phyloP scores from a whole-genome alignment of 768 basidiomycete species.

The Boletus barrowsii region DNA sequence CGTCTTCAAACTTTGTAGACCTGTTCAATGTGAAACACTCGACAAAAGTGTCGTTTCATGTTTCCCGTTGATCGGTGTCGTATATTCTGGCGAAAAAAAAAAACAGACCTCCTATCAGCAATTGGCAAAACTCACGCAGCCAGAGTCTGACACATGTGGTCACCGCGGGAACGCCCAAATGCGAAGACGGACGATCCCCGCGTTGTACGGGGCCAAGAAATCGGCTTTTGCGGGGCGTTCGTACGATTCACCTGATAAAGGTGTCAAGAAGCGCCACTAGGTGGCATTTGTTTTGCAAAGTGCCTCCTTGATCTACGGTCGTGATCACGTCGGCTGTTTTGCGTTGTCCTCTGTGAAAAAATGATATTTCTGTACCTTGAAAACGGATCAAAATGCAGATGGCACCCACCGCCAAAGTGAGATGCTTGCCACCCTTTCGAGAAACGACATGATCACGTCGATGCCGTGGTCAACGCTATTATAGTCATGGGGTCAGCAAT shows the following conservation, averaged over 20 bases:
- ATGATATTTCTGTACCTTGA: too few relatives aligned
- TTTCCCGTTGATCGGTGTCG: conserved; percentile 33
- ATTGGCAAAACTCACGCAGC: not conserved
- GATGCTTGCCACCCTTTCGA: not conserved
- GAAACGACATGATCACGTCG: conserved; percentile 5
- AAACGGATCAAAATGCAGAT: not conserved
- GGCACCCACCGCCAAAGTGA: conserved; percentile 1
- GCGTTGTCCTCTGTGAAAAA: not conserved
- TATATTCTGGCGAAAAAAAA: too few relatives aligned
- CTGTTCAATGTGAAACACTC: too few relatives aligned
- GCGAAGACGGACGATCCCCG: conserved; percentile 29
- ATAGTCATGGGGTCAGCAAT: too few relatives aligned
- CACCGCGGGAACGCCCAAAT: conserved; percentile 29
- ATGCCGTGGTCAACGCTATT: conserved; percentile 15
- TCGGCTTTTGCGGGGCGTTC: conserved; percentile 33
- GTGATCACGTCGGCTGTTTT: conserved; percentile 1
- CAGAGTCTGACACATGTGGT: conserved; percentile 23
- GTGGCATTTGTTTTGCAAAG: not conserved
- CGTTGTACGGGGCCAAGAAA: conserved; percentile 29
- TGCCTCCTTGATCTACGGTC: not conserved
- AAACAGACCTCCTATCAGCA: not conserved
- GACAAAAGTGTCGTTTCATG: conserved; percentile 32
- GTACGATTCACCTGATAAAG: conserved; percentile 25
- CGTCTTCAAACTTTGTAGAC: conserved; percentile 15
- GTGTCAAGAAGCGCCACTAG: not conserved